Evolutionary conservation across 805 yeast species (phyloP).

Genomic region (Yarrowia alimentaria): DNA sequence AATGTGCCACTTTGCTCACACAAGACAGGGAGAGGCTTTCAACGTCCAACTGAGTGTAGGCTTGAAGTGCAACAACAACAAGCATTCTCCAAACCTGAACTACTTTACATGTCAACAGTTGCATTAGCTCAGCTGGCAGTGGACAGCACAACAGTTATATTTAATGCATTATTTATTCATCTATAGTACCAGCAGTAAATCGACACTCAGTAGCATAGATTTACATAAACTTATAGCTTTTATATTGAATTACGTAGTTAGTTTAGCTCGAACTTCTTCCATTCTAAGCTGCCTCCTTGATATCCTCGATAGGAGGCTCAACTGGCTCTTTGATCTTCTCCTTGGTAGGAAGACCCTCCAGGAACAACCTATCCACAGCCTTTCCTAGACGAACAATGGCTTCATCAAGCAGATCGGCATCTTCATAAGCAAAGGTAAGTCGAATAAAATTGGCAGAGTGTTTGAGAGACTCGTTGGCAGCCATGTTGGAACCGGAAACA

Average conservation of each 20-base stretch:
- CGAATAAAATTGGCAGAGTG: not conserved
- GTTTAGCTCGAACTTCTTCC: too few species aligned
- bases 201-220: too few species aligned
- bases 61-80: slow-evolving; percentile 2
- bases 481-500: slow-evolving; percentile 19
- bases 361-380: slow-evolving; percentile 10
- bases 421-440: slow-evolving; percentile 26
- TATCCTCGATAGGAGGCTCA: too few species aligned
- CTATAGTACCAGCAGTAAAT: too few species aligned
- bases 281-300: too few species aligned
- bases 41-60: slow-evolving; percentile 15
- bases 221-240: too few species aligned
- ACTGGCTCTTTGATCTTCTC: too few species aligned
- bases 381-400: slow-evolving; percentile 11
- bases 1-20: slow-evolving; percentile 20
- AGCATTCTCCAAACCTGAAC: slow-evolving; percentile 3
- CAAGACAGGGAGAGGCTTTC: slow-evolving; percentile 12
- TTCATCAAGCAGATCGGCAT: slow-evolving; percentile 19
- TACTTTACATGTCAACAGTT: slow-evolving; percentile 8
- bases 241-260: too few species aligned
- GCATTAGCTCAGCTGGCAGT: too few species aligned
- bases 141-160: too few species aligned
- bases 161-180: too few species aligned
- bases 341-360: too few species aligned
- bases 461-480: slow-evolving; percentile 5